Base-by-base conservation (phyloP, 768 basidiomycete genomes). In the Lentinula detonsa region DNA sequence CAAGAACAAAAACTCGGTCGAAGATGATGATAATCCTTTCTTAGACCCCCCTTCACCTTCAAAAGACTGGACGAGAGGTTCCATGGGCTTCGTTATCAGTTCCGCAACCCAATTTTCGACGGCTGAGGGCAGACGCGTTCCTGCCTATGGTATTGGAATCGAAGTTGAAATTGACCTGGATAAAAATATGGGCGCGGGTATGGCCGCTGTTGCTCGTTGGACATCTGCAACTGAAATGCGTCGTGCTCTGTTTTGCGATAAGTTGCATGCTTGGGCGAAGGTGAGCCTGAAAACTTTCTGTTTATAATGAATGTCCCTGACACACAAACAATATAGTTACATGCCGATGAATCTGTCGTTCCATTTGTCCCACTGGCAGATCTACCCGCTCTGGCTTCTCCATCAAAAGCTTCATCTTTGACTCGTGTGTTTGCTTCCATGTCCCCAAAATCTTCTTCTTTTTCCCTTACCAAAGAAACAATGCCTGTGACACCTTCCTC, bases 171-270 rank as follows among this genome's bases (percentile, higher is more conserved):
- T 91, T 76, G 85, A 92, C 66, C 82, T 91, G 59, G 89, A 91
- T 72, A 90, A 89, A 73, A 85, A 82, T 66, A 86, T 90, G 86
- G 77, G 77, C 21, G 85, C 82, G 49, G 90, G 91, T n/a, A 93
- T 93, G 88, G 90, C 90, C 40, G 89, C 91, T 33, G 89, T 94
- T 48, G 91, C 92, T 57, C 83, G 90, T 60, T 94, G 92, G 92
- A 92, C 92, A 2, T 83, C 88, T 33, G 84, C 78, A 48, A 74
- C 81, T 40, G 88, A 90, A 59, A 74, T 73, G 37, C 83, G 92
- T 58, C 82, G 85, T 59, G 73, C 77, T 58, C 75, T 82, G 57
- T 80, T 93, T 64, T 76, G 76, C 28, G 63, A 69, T 16, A 93
- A 90, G 67, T 73, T 94, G 35, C 73, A 82, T 43, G 68, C 73